phyloP scores from a whole-genome alignment of 1,139 yeast genomes.

The Yarrowia galli region DNA sequence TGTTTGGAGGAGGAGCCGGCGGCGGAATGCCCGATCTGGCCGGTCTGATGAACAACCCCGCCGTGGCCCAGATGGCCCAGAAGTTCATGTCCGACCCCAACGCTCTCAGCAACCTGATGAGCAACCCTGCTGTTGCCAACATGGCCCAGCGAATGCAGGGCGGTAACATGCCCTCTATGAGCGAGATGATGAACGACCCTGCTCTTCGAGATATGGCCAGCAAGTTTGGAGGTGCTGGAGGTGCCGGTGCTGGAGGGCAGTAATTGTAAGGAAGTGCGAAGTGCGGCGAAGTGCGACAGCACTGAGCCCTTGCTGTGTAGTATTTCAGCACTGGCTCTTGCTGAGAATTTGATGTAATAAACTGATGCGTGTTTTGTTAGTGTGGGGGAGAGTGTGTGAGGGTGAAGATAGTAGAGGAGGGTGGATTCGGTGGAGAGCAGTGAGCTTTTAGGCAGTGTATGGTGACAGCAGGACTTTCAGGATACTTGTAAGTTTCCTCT shows the following conservation, averaged over 20 bases:
- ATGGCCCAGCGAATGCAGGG: slow-evolving; percentile 43
- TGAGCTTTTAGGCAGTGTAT: too few species aligned
- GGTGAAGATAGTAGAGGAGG: too few species aligned
- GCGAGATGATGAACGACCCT: slow-evolving; percentile 81
- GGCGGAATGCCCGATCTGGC: slow-evolving; percentile 79
- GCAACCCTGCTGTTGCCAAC: slow-evolving; percentile 61
- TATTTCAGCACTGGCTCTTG: too few species aligned
- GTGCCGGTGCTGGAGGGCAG: slow-evolving; percentile 8
- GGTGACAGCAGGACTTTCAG: too few species aligned
- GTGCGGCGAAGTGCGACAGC: too few species aligned
- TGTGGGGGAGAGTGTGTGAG: too few species aligned
- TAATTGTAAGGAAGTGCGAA: too few species aligned
- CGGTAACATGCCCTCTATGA: slow-evolving; percentile 61
- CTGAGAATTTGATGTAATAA: too few species aligned
- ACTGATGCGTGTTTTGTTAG: too few species aligned
- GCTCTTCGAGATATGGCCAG: slow-evolving; percentile 69
- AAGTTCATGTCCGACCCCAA: slow-evolving; percentile 89
- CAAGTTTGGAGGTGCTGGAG: slow-evolving; percentile 48
- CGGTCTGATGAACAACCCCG: slow-evolving; percentile 85
- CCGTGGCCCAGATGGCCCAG: slow-evolving; percentile 83
- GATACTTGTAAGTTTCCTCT: too few species aligned
- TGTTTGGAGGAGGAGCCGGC: slow-evolving; percentile 68
- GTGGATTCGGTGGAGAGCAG: too few species aligned
- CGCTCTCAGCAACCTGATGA: slow-evolving; percentile 78
- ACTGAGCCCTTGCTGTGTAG: too few species aligned